Percentiles rank a stretch among this genome's conserved stretches.
These are phyloP conservation scores for Trypanosoma rangeli DNA, from an alignment of 208 protist species.

Conservation along the genomic window DNA sequence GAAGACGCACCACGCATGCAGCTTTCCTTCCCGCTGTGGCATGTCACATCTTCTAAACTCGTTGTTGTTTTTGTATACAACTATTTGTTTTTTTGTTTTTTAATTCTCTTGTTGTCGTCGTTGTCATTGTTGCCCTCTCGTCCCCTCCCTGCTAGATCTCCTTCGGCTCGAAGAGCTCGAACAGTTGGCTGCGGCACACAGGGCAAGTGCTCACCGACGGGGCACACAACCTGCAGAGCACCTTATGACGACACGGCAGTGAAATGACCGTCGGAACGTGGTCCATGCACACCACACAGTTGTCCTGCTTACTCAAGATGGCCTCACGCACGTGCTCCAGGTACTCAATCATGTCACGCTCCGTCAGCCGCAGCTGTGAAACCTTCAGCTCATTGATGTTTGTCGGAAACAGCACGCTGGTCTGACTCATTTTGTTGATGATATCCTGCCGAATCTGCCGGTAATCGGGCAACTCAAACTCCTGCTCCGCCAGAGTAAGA, in stretches of 20 bases:
- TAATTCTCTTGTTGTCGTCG: background rate
- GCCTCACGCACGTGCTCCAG: slow-evolving; percentile 76
- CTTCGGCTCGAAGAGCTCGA: slow-evolving; percentile 84
- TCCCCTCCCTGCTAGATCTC: slow-evolving; percentile 33
- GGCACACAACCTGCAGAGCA: slow-evolving; percentile 76
- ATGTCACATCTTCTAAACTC: background rate
- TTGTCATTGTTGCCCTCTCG: background rate
- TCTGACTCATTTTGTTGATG: slow-evolving; percentile 60
- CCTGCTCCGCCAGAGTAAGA: slow-evolving; percentile 15
- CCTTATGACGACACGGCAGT: slow-evolving; percentile 84
- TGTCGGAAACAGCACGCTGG: slow-evolving; percentile 59
- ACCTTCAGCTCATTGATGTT: slow-evolving; percentile 58
- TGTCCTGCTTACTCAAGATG: slow-evolving; percentile 68
- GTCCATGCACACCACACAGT: slow-evolving; percentile 85
- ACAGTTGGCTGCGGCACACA: slow-evolving; percentile 66
- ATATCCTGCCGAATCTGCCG: slow-evolving; percentile 64
- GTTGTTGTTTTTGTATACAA: background rate
- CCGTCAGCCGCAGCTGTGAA: slow-evolving; percentile 60
- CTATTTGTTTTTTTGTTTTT: background rate
- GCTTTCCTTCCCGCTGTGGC: too few relatives aligned
- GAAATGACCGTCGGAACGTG: slow-evolving; percentile 79
- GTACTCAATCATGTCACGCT: slow-evolving; percentile 87
- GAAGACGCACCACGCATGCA: too few relatives aligned
- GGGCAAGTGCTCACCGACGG: slow-evolving; percentile 54
- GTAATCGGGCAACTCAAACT: slow-evolving; percentile 51